Base-by-base conservation (phyloP, 192 early-diverging fungal genomes). In the Coemansia sp. region DNA sequence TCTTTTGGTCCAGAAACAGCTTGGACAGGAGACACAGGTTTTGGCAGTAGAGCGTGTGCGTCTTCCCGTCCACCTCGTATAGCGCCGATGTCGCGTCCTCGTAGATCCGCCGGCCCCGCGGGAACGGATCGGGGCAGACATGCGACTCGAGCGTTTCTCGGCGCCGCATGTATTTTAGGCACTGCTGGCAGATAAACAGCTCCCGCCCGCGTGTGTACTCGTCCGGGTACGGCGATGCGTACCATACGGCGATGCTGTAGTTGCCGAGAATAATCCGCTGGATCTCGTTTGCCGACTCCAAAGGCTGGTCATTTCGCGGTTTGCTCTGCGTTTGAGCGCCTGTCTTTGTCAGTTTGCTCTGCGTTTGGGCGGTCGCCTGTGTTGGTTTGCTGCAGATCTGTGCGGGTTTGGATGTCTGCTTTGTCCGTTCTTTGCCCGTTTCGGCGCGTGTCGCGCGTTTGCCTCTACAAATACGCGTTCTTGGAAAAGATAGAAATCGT, bases 1-100 rank as follows among this genome's bases (percentile, higher is more conserved):
- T 95, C 69, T 98, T 98, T 82, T 95, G 91, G 67, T 98, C 97
- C 44, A 98, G 71, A 72, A 97, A 98, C 68, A 95, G 81, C 67
- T 97, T 98, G 32, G 92, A 90, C 53, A 98, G 64, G 16, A 98
- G 77, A 42, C 92, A 95, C 21, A 98, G 70, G 69, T 95, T 97
- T 60, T 98, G 97, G 65, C 93, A 95, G 67, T 94, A 98, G 6
- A 95, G 74, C 87, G 91, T 94, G 55, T 94, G 80, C 53, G 84
- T 82, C 19, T 89, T 86, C 18, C 95, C 96, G 61, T 97, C 94
- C 9, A 98, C 82, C 55, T 94, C 93, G 61, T 90, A 94, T 61
- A 80, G 45, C 6, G 53, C 53, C 27, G 64, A 52, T 27, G 63
- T 14, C 21, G 78, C 81, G 48, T 94, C 87, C 30, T 89, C 79